Evolutionary conservation across 352 stramenopile genomes (phyloP).

Genomic region (Poterioochromonas sp.): DNA sequence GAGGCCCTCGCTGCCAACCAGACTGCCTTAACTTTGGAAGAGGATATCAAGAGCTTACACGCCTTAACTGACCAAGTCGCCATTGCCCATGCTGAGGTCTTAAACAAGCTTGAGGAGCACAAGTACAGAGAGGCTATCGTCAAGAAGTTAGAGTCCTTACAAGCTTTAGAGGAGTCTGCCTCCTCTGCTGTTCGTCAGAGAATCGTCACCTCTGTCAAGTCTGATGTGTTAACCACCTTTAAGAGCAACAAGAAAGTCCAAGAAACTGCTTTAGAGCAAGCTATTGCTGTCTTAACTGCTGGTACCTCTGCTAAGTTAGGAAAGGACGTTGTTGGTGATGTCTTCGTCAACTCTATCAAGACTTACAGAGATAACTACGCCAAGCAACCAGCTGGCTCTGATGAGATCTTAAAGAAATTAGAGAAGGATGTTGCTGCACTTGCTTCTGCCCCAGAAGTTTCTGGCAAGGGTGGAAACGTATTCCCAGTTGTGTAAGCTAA

Average conservation of each 20-base stretch:
- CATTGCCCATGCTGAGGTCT: neutral
- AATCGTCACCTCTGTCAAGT: neutral
- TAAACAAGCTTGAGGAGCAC: neutral
- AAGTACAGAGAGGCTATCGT: constrained; percentile 13
- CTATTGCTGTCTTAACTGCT: constrained; percentile 27
- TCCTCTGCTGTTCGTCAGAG: neutral
- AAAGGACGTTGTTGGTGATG: constrained; percentile 34
- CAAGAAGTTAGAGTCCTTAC: constrained; percentile 22
- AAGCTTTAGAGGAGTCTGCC: constrained; percentile 7
- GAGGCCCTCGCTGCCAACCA: neutral
- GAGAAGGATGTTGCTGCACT: constrained; percentile 29
- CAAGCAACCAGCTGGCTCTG: neutral
- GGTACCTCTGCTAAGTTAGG: neutral
- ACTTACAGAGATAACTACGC: neutral
- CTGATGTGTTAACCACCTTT: neutral
- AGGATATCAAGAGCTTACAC: neutral
- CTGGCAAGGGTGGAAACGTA: constrained; percentile 1
- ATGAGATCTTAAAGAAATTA: constrained; percentile 8
- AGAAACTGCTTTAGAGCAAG: constrained; percentile 4
- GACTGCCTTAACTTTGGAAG: neutral
- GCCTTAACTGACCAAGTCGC: neutral
- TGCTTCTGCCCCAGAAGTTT: neutral
- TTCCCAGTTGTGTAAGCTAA: neutral
- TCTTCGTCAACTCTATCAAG: neutral
- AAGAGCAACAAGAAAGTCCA: constrained; percentile 16